These are phyloP conservation scores for Colletotrichum echinochloae DNA, from an alignment of 2,329 filamentous ascomycete genomes.

Conservation along the genomic window DNA sequence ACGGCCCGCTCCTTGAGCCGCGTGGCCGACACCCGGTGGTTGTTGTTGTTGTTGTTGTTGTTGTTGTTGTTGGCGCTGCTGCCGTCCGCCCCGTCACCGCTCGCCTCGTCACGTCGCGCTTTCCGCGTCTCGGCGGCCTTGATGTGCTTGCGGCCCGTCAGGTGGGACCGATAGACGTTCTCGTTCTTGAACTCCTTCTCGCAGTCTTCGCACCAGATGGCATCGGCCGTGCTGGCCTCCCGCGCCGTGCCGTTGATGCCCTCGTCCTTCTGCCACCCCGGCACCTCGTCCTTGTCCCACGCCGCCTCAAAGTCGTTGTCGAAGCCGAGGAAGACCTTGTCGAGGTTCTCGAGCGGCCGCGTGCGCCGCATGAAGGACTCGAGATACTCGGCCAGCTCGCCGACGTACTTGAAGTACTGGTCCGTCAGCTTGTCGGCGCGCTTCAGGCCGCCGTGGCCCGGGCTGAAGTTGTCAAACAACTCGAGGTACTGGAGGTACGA, in stretches of 20 bases:
- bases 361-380: slow-evolving; percentile 89
- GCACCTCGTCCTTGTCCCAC: slow-evolving; percentile 84
- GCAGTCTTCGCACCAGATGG: slow-evolving; percentile 90
- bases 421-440: slow-evolving; percentile 89
- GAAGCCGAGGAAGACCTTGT: slow-evolving; percentile 80
- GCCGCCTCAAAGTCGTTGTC: slow-evolving; percentile 85
- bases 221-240: slow-evolving; percentile 62
- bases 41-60: slow-evolving; percentile 45
- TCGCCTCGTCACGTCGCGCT: slow-evolving; percentile 57
- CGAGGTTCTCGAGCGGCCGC: slow-evolving; percentile 85
- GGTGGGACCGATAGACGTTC: slow-evolving; percentile 91
- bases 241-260: slow-evolving; percentile 51
- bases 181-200: slow-evolving; percentile 96
- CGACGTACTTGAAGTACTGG: slow-evolving; percentile 90
- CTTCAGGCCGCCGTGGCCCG: slow-evolving; percentile 79
- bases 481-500: slow-evolving; percentile 95
- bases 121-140: slow-evolving; percentile 79
- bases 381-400: slow-evolving; percentile 82
- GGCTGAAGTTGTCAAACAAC: slow-evolving; percentile 86
- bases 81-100: slow-evolving; percentile 47
- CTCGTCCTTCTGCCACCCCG: slow-evolving; percentile 78
- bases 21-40: slow-evolving; percentile 53
- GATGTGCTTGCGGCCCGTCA: slow-evolving; percentile 92
- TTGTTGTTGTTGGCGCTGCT: slow-evolving; percentile 44
- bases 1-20: slow-evolving; percentile 89